phyloP scores from a whole-genome alignment of 108 stramenopile genomes.

The Stephanodiscus triporus region DNA sequence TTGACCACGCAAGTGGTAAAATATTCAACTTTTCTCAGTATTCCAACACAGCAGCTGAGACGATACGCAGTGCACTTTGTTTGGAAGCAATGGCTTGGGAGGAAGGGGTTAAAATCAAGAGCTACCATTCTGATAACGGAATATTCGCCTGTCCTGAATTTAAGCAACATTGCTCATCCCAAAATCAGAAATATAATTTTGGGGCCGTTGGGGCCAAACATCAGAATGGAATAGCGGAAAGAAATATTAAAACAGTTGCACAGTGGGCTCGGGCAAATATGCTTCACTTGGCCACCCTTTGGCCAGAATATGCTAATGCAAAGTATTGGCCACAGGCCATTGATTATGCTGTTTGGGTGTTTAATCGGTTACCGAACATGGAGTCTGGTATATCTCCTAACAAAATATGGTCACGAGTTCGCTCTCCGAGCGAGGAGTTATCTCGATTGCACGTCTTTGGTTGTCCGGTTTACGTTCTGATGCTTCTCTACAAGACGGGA shows the following conservation, averaged over 20 bases:
- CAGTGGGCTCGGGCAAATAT: constrained; percentile 49
- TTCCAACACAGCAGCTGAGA: constrained; percentile 16
- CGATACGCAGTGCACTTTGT: not conserved
- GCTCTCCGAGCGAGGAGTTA: not conserved
- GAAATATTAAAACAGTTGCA: constrained; percentile 41
- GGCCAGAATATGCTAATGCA: constrained; percentile 41
- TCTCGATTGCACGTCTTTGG: constrained; percentile 35
- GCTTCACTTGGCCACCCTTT: constrained; percentile 42
- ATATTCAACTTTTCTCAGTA: constrained; percentile 33
- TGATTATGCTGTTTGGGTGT: constrained; percentile 48
- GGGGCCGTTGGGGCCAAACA: constrained; percentile 63
- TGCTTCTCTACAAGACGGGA: constrained; percentile 39
- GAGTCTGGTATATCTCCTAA: constrained; percentile 23
- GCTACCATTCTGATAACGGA: constrained; percentile 11
- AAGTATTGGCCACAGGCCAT: constrained; percentile 58
- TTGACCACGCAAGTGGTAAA: constrained; percentile 34
- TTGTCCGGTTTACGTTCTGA: constrained; percentile 59
- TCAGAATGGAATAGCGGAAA: constrained; percentile 60
- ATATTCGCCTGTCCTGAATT: not conserved
- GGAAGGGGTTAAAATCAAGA: not conserved
- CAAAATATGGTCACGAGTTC: constrained; percentile 21
- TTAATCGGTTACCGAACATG: constrained; percentile 37
- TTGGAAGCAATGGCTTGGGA: constrained; percentile 8
- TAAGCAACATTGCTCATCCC: not conserved
- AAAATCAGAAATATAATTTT: constrained; percentile 19